Percentiles rank a stretch among this genome's conserved stretches.
These are phyloP conservation scores for Pseudogymnoascus sp. DNA, from an alignment of 2,329 filamentous ascomycete species.

Conservation along the genomic window DNA sequence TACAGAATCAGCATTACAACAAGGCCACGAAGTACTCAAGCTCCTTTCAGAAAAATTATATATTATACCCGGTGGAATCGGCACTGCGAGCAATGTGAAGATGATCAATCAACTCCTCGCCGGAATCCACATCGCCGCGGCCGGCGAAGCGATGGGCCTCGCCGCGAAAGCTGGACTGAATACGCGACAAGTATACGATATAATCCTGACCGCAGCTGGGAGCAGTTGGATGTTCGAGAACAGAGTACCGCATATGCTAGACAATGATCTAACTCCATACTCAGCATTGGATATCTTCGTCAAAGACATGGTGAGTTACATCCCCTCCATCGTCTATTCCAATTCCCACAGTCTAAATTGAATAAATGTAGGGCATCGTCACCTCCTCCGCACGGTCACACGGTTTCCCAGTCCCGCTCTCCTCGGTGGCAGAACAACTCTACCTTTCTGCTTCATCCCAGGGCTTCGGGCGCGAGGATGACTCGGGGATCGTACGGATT, in stretches of 20 bases:
- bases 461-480: slow-evolving; percentile 29
- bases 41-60: slow-evolving; percentile 61
- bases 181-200: slow-evolving; percentile 22
- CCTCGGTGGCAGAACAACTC: slow-evolving; percentile 26
- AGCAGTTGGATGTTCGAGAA: neutral
- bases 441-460: slow-evolving; percentile 24
- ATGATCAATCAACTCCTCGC: slow-evolving; percentile 59
- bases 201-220: neutral
- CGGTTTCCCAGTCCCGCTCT: slow-evolving; percentile 30
- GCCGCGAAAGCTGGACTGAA: slow-evolving; percentile 51
- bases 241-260: neutral
- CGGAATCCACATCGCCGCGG: slow-evolving; percentile 55
- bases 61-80: slow-evolving; percentile 53
- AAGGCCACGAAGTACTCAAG: slow-evolving; percentile 52
- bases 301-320: slow-evolving; percentile 32
- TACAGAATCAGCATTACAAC: slow-evolving; percentile 48
- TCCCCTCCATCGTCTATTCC: neutral
- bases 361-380: slow-evolving; percentile 19
- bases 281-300: slow-evolving; percentile 34
- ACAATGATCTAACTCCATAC: slow-evolving; percentile 35
- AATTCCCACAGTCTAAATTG: neutral
- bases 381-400: slow-evolving; percentile 24
- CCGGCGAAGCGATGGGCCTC: slow-evolving; percentile 55
- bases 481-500: slow-evolving; percentile 27
- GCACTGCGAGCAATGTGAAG: slow-evolving; percentile 57